phyloP scores from a whole-genome alignment of 2,329 filamentous ascomycete genomes.

The Periconia sp. region DNA sequence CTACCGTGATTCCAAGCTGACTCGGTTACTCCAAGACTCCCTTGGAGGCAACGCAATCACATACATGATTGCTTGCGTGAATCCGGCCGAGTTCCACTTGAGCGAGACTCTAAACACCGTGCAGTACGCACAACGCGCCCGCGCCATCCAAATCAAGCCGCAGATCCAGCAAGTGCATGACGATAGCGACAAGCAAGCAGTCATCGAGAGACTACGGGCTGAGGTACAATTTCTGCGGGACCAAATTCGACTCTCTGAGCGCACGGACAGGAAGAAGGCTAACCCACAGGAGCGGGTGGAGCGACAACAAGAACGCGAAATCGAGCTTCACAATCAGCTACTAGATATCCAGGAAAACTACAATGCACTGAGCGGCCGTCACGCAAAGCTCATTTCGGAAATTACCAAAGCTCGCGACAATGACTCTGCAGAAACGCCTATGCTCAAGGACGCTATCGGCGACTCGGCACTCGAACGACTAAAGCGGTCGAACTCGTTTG shows the following conservation, averaged over 20 bases:
- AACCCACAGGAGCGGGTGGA: constrained; percentile 74
- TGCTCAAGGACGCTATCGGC: constrained; percentile 67
- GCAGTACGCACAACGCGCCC: constrained; percentile 91
- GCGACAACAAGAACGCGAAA: constrained; percentile 81
- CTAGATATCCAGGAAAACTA: constrained; percentile 96
- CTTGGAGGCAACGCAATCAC: constrained; percentile 96
- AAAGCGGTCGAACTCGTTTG: constrained; percentile 94
- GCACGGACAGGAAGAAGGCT: constrained; percentile 63
- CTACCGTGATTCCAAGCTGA: constrained; percentile 97
- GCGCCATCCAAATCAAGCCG: constrained; percentile 96
- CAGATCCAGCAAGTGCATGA: constrained; percentile 89
- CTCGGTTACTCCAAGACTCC: constrained; percentile 92
- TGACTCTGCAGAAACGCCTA: constrained; percentile 61
- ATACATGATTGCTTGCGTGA: constrained; percentile 99
- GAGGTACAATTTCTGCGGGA: constrained; percentile 94
- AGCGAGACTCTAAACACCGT: constrained; percentile 98
- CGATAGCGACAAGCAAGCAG: constrained; percentile 89
- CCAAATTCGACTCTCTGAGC: constrained; percentile 86
- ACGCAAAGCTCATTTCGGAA: constrained; percentile 94
- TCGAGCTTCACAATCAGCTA: constrained; percentile 91
- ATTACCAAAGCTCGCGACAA: constrained; percentile 84
- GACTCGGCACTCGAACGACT: constrained; percentile 85
- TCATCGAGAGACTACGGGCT: constrained; percentile 91
- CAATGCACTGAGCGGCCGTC: constrained; percentile 84
- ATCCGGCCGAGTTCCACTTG: constrained; percentile 93